Percentiles rank a stretch among this genome's conserved stretches.
Evolutionary conservation across 2,329 filamentous ascomycete species (phyloP).

Genomic region (Aspergillus sp.): DNA sequence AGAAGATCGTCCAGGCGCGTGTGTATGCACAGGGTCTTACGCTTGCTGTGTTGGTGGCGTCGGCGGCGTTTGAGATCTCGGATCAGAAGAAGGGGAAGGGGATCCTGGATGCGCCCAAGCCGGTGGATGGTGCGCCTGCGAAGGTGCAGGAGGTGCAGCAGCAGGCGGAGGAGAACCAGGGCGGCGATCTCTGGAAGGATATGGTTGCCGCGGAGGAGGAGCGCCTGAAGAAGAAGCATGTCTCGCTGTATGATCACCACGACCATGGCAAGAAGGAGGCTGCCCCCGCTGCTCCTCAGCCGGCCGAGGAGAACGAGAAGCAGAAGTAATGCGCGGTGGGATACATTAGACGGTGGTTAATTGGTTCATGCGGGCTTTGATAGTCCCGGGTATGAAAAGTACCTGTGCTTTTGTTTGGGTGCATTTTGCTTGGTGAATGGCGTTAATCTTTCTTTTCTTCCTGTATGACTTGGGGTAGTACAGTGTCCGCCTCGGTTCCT

Average conservation of each 20-base stretch:
- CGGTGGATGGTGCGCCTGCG: slow-evolving; percentile 52
- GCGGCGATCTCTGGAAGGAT: slow-evolving; percentile 85
- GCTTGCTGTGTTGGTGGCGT: slow-evolving; percentile 76
- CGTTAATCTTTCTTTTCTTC: neutral
- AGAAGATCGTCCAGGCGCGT: slow-evolving; percentile 93
- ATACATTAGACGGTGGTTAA: neutral
- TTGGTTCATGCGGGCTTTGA: neutral
- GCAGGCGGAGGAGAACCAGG: slow-evolving; percentile 84
- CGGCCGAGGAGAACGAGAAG: slow-evolving; percentile 1
- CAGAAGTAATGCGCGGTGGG: neutral
- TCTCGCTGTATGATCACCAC: slow-evolving; percentile 33
- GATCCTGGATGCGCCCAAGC: slow-evolving; percentile 51
- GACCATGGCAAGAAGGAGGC: slow-evolving; percentile 5
- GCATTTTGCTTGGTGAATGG: slow-evolving; percentile 1
- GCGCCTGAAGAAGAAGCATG: slow-evolving; percentile 43
- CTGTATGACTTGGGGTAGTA: neutral
- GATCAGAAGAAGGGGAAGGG: slow-evolving; percentile 72
- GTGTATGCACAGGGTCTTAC: slow-evolving; percentile 91
- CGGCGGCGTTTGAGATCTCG: slow-evolving; percentile 75
- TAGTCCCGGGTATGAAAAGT: slow-evolving; percentile 2
- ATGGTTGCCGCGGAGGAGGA: slow-evolving; percentile 51
- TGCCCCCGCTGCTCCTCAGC: neutral
- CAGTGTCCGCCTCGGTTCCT: neutral
- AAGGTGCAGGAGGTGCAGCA: slow-evolving; percentile 77
- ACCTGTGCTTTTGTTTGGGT: neutral